phyloP scores from a whole-genome alignment of 2,329 filamentous ascomycete species.

The Cryphonectria nitschkei region DNA sequence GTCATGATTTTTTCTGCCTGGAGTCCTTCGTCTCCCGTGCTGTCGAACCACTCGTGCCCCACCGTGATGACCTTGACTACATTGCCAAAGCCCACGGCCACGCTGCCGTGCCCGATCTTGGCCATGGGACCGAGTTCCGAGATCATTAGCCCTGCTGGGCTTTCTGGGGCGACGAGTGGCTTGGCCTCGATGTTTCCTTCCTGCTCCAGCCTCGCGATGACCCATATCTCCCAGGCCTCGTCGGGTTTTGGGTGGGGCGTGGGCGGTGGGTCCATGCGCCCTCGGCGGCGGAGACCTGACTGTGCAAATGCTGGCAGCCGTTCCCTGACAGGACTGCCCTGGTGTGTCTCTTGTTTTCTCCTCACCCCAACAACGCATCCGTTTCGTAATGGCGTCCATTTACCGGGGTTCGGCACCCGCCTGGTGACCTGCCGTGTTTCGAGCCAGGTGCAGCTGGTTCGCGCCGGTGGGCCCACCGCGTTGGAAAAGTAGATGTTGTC shows the following conservation, averaged over 20 bases:
- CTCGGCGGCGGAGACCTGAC: conserved; percentile 28
- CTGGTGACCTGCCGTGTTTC: conserved; percentile 56
- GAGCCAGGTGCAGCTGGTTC: conserved; percentile 54
- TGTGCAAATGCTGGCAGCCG: conserved; percentile 28
- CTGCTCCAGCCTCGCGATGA: conserved; percentile 50
- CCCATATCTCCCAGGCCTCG: conserved; percentile 59
- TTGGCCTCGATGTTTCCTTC: conserved; percentile 50
- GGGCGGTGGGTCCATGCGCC: conserved; percentile 16
- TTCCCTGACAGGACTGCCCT: conserved; percentile 30
- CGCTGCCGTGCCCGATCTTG: conserved; percentile 63
- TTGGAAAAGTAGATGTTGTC: conserved; percentile 62
- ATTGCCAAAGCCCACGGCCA: conserved; percentile 74
- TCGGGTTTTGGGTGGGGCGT: conserved; percentile 26
- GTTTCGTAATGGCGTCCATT: conserved; percentile 65
- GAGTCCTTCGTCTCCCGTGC: conserved; percentile 36
- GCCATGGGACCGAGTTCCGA: conserved; percentile 67
- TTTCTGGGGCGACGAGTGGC: conserved; percentile 46
- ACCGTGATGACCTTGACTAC: conserved; percentile 71
- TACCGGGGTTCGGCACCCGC: conserved; percentile 63
- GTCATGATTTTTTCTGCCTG: conserved; percentile 41
- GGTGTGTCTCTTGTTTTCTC: conserved; percentile 40
- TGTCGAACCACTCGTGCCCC: conserved; percentile 67
- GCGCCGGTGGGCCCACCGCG: conserved; percentile 43
- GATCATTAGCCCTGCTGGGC: conserved; percentile 60
- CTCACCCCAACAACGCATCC: conserved; percentile 68